Base-by-base conservation (phyloP, 768 basidiomycete species). In the Crassisporium funariophilum region DNA sequence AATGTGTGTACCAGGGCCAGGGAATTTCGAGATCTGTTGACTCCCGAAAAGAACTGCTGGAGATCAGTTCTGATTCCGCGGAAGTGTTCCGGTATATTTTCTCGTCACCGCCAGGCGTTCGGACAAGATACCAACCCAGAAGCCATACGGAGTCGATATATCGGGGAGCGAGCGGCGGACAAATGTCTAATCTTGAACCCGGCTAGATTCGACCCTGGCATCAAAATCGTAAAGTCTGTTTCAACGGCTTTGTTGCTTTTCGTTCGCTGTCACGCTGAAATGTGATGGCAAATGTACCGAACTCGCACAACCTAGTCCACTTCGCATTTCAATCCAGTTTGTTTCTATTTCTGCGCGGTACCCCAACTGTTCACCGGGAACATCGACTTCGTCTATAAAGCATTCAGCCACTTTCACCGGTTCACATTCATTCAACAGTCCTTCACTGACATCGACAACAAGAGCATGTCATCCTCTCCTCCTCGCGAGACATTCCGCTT, bases 401-500 rank as follows among this genome's bases (percentile, higher is more conserved):
- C 9, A 36, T 35, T 25, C 43, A 22, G 27, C 22, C 13, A 42
- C n/a, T n/a, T n/a, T n/a, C n/a, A n/a, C n/a, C n/a, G n/a, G n/a
- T n/a, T n/a, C n/a, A n/a, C n/a, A 11, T 31, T 29, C 13, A 3
- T 31, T 31, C 29, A 31, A 3, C n/a, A 31, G 29, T 11, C 10
- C 29, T 31, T 3, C 29, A 31, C n/a, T n/a, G n/a, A n/a, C n/a
- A n/a, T 31, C 29, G 29, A 12, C 38, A 23, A 22, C 20, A 21
- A 44, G n/a, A 47, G 46, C n/a, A 61, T 61, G 54, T 16, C 63
- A 33, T 44, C 56, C 38, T 20, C 50, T 41, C 47, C 55, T 43
- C 41, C 58, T 47, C 54, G 51, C 35, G 80, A 84, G 63, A 76
- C 74, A 0, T 80, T 81, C 53, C 63, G 60, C 16, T 73, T 87